A percentile compares a stretch with the other conserved stretches of the same genome.
phyloP scores from a whole-genome alignment of 176 grass and related monocot species.

The Melocanna baccifera region DNA sequence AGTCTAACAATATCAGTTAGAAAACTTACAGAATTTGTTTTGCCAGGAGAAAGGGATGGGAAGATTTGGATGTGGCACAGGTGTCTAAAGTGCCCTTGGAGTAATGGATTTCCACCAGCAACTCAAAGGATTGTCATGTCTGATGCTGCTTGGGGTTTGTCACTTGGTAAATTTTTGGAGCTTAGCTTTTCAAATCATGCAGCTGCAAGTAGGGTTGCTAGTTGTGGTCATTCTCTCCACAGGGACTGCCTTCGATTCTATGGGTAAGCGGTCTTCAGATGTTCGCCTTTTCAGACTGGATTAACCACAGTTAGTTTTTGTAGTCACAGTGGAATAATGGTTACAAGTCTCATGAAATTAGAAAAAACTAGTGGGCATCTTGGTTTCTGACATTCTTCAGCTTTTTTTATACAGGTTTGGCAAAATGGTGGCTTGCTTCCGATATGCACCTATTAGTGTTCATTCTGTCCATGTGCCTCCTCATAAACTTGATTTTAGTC shows the following conservation, averaged over 20 bases:
- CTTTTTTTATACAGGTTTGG: constrained; percentile 61
- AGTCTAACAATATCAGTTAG: constrained; percentile 97
- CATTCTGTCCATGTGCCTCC: constrained; percentile 88
- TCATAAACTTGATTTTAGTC: constrained; percentile 82
- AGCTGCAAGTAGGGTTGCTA: constrained; percentile 88
- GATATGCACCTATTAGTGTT: constrained; percentile 78
- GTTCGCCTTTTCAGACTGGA: constrained; percentile 1
- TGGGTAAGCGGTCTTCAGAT: constrained; percentile 54
- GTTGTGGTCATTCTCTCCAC: constrained; percentile 93
- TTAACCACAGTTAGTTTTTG: constrained; percentile 8
- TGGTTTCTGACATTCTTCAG: constrained; percentile 33
- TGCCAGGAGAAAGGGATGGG: constrained; percentile 76
- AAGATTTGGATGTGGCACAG: constrained; percentile 99
- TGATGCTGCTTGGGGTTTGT: constrained; percentile 94
- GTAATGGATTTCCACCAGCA: constrained; percentile 87
- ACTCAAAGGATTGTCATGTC: constrained; percentile 90
- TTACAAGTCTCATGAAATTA: constrained; percentile 14
- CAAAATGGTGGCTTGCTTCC: constrained; percentile 86
- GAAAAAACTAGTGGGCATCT: background rate
- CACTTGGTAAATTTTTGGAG: constrained; percentile 98
- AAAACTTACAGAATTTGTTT: constrained; percentile 62
- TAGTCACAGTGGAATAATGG: constrained; percentile 15
- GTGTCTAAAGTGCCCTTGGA: constrained; percentile 78
- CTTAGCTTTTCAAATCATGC: constrained; percentile 96
- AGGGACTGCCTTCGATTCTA: constrained; percentile 96